Evolutionary conservation across 2,329 filamentous ascomycete species (phyloP).

Genomic region (Pseudogymnoascus sp.): DNA sequence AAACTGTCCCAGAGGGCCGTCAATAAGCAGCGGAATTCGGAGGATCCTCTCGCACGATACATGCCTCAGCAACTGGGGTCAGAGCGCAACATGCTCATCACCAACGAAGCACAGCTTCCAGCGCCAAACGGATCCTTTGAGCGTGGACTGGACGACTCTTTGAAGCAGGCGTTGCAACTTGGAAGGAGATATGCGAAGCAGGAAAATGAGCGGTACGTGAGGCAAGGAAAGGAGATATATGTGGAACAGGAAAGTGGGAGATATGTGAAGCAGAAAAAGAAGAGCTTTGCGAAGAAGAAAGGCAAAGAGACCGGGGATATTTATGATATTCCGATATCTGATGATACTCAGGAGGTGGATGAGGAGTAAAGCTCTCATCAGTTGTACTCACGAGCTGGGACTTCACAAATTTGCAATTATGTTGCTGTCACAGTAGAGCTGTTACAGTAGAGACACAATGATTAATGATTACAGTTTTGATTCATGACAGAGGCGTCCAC

Average conservation of each 20-base stretch:
- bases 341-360: background rate
- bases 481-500: too few species aligned
- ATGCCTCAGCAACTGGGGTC: background rate
- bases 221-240: background rate
- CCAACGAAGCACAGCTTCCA: background rate
- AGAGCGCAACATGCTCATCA: background rate
- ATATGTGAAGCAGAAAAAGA: background rate
- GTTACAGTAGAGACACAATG: background rate
- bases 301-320: background rate
- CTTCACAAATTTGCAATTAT: background rate
- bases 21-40: background rate
- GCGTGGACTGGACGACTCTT: background rate
- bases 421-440: background rate
- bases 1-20: background rate
- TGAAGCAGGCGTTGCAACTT: background rate
- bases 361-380: background rate
- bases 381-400: background rate
- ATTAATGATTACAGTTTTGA: background rate
- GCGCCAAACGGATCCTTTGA: background rate
- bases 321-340: conserved; percentile 4
- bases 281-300: background rate
- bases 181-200: background rate
- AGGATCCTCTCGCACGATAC: background rate
- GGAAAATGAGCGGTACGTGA: background rate
- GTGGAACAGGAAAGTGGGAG: background rate